These are phyloP conservation scores for Mrakia hoshinonis DNA, from an alignment of 768 basidiomycete species.

Conservation along the genomic window DNA sequence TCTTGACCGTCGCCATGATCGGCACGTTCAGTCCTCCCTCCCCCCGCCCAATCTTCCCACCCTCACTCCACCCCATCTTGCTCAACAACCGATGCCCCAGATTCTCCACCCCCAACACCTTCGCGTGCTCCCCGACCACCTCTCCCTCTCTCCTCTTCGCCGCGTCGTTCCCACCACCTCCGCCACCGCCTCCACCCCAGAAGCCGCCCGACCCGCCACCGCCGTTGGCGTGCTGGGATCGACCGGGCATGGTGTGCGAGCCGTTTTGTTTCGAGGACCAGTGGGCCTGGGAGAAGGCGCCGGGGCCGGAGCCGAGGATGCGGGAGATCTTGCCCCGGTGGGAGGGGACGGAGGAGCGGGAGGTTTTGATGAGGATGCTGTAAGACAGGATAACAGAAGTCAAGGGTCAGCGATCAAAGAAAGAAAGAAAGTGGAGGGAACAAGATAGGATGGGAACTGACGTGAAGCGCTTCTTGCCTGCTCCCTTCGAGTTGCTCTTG, in stretches of 20 bases:
- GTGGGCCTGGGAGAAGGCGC: slow-evolving; percentile 30
- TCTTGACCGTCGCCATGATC: slow-evolving; percentile 25
- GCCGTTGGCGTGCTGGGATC: slow-evolving; percentile 26
- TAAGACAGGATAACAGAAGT: background rate
- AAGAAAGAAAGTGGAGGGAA: background rate
- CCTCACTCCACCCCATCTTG: slow-evolving; percentile 29
- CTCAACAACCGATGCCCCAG: slow-evolving; percentile 73
- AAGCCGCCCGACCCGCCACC: slow-evolving; percentile 9
- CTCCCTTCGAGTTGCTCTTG: slow-evolving; percentile 64
- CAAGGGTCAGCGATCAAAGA: background rate
- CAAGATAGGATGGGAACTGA: slow-evolving; percentile 31
- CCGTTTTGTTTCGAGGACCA: slow-evolving; percentile 34
- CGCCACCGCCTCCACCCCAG: slow-evolving; percentile 39
- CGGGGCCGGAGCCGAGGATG: slow-evolving; percentile 17
- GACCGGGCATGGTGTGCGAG: slow-evolving; percentile 39
- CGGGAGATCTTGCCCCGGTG: slow-evolving; percentile 48
- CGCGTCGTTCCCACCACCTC: slow-evolving; percentile 41
- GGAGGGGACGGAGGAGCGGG: slow-evolving; percentile 50
- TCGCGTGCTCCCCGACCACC: slow-evolving; percentile 73
- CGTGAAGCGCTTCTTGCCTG: slow-evolving; percentile 63
- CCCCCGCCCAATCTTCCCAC: slow-evolving; percentile 17
- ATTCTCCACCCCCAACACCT: slow-evolving; percentile 70
- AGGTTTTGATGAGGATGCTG: slow-evolving; percentile 59
- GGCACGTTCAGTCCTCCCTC: slow-evolving; percentile 25
- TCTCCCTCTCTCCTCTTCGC: slow-evolving; percentile 66